These are phyloP conservation scores for Gentiana macrophylla DNA, from an alignment of 257 asterid species.

Conservation along the genomic window DNA sequence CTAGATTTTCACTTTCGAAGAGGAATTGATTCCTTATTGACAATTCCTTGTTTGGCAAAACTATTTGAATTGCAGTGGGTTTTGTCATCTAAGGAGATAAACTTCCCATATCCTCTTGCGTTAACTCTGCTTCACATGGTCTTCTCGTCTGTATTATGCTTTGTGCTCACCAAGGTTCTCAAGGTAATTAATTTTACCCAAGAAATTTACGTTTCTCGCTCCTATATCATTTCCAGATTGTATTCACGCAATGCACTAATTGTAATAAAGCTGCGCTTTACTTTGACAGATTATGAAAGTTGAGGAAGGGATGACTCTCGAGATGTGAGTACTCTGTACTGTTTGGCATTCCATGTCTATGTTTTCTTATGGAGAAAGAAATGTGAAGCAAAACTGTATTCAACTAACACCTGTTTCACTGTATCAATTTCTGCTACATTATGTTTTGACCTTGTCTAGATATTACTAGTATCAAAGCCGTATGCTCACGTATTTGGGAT, in stretches of 20 bases:
- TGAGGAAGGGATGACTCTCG: constrained; percentile 95
- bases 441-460: no score
- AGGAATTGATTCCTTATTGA: not conserved
- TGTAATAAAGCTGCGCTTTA: constrained; percentile 5
- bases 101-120: constrained; percentile 96
- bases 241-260: not conserved
- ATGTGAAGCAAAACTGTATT: not conserved
- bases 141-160: constrained; percentile 86
- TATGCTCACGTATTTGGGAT: not conserved
- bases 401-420: no score
- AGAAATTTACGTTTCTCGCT: not conserved
- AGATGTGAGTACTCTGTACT: constrained; percentile 55
- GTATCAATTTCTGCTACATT: no score
- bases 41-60: constrained; percentile 3
- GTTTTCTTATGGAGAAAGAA: constrained; percentile 1
- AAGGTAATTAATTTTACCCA: constrained; percentile 40
- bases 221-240: constrained; percentile 5
- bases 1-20: no score
- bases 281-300: constrained; percentile 67
- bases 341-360: constrained; percentile 4
- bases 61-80: constrained; percentile 72
- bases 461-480: not conserved
- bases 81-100: constrained; percentile 80
- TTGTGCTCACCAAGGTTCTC: constrained; percentile 71
- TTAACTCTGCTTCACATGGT: constrained; percentile 95